phyloP scores from a whole-genome alignment of 1,284 basidiomycete genomes.

The Ceratobasidium sp. region DNA sequence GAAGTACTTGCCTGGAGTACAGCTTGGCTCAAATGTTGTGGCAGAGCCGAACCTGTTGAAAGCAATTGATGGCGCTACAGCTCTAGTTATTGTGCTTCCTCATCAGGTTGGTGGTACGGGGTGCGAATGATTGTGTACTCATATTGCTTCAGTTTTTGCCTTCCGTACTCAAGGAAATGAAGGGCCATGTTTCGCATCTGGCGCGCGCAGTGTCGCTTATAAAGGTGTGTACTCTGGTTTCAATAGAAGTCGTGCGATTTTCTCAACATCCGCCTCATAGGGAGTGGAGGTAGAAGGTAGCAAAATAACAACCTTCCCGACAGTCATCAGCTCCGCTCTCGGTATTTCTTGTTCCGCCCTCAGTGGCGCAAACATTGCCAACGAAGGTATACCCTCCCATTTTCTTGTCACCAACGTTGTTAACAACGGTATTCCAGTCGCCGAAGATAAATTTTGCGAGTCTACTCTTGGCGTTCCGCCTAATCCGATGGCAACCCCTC shows the following conservation, averaged over 20 bases:
- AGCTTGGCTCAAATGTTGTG: constrained; percentile 65
- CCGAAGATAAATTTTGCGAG: constrained; percentile 67
- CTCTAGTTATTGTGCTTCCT: constrained; percentile 68
- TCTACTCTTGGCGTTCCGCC: constrained; percentile 68
- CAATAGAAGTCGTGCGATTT: neutral
- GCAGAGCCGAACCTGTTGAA: constrained; percentile 64
- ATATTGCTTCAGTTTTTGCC: constrained; percentile 57
- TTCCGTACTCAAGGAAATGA: constrained; percentile 57
- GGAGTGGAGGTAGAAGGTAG: constrained; percentile 65
- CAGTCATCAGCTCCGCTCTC: constrained; percentile 66
- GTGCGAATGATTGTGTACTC: neutral
- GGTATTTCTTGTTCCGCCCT: constrained; percentile 65
- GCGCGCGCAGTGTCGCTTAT: constrained; percentile 63
- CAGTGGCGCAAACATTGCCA: constrained; percentile 69
- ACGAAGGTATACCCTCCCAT: constrained; percentile 59
- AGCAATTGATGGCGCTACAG: constrained; percentile 65
- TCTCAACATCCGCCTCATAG: constrained; percentile 40
- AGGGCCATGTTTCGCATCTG: constrained; percentile 59
- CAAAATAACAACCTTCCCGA: constrained; percentile 68
- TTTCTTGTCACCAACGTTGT: neutral
- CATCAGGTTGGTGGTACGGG: constrained; percentile 61
- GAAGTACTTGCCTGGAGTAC: constrained; percentile 67
- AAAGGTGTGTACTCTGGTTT: constrained; percentile 55
- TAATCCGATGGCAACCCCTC: constrained; percentile 52
- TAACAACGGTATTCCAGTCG: constrained; percentile 56